A percentile compares a stretch with the other conserved stretches of the same genome.
phyloP scores from a whole-genome alignment of 1,139 yeast genomes.

The Yamadazyma blattariae region DNA sequence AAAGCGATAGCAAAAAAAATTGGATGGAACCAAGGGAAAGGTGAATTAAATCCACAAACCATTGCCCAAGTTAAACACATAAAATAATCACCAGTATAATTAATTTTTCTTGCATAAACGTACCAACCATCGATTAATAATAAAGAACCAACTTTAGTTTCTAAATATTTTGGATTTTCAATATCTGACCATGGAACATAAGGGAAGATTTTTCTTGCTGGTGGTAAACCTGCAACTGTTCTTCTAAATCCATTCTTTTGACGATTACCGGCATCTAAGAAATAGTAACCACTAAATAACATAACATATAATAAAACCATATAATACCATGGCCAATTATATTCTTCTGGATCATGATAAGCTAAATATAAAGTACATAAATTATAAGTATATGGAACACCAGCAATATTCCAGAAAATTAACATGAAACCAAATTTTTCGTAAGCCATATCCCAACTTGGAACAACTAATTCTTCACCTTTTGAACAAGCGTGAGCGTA shows the following conservation, averaged over 20 bases:
- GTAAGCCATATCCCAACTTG: conserved; percentile 99
- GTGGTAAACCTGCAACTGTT: conserved; percentile 73
- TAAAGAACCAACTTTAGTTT: conserved; percentile 79
- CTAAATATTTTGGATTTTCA: conserved; percentile 79
- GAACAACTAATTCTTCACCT: conserved; percentile 95
- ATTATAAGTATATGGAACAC: conserved; percentile 97
- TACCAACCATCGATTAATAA: conserved; percentile 94
- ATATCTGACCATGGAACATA: conserved; percentile 81
- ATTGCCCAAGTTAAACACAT: conserved; percentile 92
- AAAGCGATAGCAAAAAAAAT: conserved; percentile 82
- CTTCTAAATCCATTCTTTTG: conserved; percentile 95
- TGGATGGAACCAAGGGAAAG: conserved; percentile 97
- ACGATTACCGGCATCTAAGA: conserved; percentile 92
- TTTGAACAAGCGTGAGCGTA: conserved; percentile 97
- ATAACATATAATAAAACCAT: conserved; percentile 47
- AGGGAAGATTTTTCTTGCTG: conserved; percentile 85
- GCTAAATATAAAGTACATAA: conserved; percentile 83
- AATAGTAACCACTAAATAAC: conserved; percentile 73
- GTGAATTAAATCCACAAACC: conserved; percentile 81
- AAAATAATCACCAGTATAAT: conserved; percentile 90
- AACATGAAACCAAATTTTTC: conserved; percentile 98
- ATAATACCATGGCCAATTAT: conserved; percentile 69
- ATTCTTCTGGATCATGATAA: conserved; percentile 80
- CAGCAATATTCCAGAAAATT: conserved; percentile 97
- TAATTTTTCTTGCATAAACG: conserved; percentile 85